Evolutionary conservation across 257 asterid genomes (phyloP).

Genomic region (Solanum bukasovii): DNA sequence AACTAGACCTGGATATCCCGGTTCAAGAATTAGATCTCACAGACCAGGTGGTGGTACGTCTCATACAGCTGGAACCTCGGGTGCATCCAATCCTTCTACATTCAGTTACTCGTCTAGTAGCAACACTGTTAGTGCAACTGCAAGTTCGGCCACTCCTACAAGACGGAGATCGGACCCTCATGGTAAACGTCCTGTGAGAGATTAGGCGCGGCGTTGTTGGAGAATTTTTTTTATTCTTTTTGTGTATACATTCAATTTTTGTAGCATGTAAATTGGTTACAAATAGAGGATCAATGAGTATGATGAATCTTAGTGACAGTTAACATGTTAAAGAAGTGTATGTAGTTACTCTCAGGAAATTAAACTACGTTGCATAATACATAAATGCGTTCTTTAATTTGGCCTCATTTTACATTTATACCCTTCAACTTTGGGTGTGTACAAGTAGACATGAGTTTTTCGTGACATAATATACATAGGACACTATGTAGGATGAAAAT

Average conservation of each 20-base stretch:
- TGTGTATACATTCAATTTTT: neutral
- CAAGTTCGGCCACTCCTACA: slow-evolving; percentile 18
- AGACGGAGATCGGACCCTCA: slow-evolving; percentile 26
- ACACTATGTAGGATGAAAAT: neutral
- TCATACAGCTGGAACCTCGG: slow-evolving; percentile 34
- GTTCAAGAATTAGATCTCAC: slow-evolving; percentile 38
- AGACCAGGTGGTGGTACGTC: slow-evolving; percentile 18
- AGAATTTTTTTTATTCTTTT: neutral
- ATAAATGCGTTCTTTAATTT: neutral
- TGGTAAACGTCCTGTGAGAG: slow-evolving; percentile 42
- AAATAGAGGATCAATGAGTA: neutral
- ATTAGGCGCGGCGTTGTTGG: slow-evolving; percentile 18
- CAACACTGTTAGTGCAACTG: slow-evolving; percentile 28
- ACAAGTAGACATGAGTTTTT: too few relatives aligned
- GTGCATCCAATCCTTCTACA: slow-evolving; percentile 28
- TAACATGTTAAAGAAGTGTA: neutral
- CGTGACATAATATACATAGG: neutral
- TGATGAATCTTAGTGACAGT: neutral
- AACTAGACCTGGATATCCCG: slow-evolving; percentile 59
- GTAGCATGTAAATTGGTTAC: neutral
- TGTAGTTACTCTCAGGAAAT: neutral
- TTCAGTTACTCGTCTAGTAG: slow-evolving; percentile 35
- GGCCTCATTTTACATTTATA: too few relatives aligned
- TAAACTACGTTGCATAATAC: neutral
- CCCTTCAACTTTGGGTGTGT: too few relatives aligned